phyloP scores from a whole-genome alignment of 371 early-diverging fungal species.

The Circinella minor region DNA sequence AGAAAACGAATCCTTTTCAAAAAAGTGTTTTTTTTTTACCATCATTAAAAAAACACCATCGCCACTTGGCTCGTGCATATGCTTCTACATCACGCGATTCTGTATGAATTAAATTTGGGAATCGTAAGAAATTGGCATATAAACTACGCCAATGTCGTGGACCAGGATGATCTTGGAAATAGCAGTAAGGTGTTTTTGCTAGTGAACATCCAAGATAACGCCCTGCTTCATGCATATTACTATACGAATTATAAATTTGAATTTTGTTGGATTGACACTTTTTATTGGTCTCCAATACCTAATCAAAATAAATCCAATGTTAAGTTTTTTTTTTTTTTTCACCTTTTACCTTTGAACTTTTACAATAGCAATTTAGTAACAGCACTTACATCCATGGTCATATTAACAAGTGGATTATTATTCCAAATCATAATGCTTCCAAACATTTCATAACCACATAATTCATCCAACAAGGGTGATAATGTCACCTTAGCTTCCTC shows the following conservation, averaged over 20 bases:
- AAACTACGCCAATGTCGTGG: constrained; percentile 53
- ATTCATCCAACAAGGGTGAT: constrained; percentile 49
- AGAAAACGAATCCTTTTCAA: not conserved
- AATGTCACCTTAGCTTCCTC: constrained; percentile 42
- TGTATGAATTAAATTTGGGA: constrained; percentile 60
- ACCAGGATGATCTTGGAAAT: constrained; percentile 62
- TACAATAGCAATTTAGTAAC: not conserved
- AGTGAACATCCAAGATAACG: constrained; percentile 66
- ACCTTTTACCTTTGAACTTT: not conserved
- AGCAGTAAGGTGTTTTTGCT: constrained; percentile 66
- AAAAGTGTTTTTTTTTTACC: constrained; percentile 31
- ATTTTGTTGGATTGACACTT: constrained; percentile 46
- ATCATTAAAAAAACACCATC: constrained; percentile 69
- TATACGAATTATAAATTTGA: constrained; percentile 54
- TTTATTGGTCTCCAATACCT: constrained; percentile 6
- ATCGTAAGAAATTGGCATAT: constrained; percentile 66
- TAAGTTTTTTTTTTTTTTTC: not conserved
- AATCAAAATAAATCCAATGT: not conserved
- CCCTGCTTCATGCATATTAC: constrained; percentile 54
- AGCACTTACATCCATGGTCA: constrained; percentile 50
- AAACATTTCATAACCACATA: constrained; percentile 69
- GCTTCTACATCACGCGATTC: constrained; percentile 53
- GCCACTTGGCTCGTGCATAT: constrained; percentile 62
- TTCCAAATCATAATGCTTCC: constrained; percentile 64
- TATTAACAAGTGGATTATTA: constrained; percentile 52